Conservation (phyloP, 2,329 filamentous ascomycete species). For the Ophiostoma sp. region DNA sequence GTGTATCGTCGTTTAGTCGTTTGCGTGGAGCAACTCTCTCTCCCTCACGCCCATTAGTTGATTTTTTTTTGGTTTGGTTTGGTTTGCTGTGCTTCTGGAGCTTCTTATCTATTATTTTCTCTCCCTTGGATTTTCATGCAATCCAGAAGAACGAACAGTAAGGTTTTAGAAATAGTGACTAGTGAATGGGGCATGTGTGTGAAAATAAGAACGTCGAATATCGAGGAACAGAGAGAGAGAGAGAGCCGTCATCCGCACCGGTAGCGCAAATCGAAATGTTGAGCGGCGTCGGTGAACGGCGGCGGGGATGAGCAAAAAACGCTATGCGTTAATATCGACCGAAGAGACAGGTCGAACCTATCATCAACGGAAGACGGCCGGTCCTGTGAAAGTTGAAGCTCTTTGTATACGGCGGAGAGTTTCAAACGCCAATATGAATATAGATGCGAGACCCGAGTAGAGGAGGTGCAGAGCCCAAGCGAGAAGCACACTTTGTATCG, state of each 20-base stretch:
- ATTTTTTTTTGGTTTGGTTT: not conserved
- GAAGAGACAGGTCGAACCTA: constrained; percentile 13
- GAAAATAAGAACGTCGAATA: constrained; percentile 5
- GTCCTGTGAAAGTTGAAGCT: not conserved
- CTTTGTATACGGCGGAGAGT: not conserved
- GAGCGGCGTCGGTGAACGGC: constrained; percentile 10
- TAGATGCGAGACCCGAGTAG: constrained; percentile 4
- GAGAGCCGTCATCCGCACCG: constrained; percentile 5
- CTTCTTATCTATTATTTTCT: not conserved
- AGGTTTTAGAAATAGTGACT: not conserved
- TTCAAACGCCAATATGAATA: constrained; percentile 12
- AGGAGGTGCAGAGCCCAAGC: constrained; percentile 8
- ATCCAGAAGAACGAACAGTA: not conserved
- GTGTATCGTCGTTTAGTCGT: not conserved
- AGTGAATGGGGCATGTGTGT: not conserved
- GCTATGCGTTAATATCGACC: constrained; percentile 18
- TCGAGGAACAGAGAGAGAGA: not conserved
- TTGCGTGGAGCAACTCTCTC: not conserved
- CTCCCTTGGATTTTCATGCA: not conserved
- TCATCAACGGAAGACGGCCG: constrained; percentile 5
- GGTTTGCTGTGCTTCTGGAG: not conserved
- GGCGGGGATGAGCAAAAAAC: not conserved
- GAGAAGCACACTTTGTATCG: not conserved
- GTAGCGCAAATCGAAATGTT: constrained; percentile 5
- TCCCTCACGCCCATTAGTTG: not conserved